Base-by-base conservation (phyloP, 1,284 basidiomycete species). In the Microbotryum violaceum region DNA sequence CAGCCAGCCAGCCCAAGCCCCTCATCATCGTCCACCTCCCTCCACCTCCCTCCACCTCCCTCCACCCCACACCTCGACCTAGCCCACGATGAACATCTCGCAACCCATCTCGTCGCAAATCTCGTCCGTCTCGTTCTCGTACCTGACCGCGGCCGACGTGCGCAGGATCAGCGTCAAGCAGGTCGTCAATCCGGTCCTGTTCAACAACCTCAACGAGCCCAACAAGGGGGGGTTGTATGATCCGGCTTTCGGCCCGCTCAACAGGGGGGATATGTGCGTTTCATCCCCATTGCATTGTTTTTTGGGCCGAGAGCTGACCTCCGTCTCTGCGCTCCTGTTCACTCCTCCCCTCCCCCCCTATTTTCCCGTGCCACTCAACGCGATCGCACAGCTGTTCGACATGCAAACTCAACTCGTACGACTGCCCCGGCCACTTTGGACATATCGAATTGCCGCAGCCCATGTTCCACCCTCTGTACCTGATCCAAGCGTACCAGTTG, bases 341-440 rank as follows among this genome's bases (percentile, higher is more conserved):
- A 31, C 31, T 27, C 27, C 31, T 31, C 31, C 31, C 31, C 7
- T 31, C 31, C 31, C 31, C 31, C 31, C 31, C 31, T 31, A 31
- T 31, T 31, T 10, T 31, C 31, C 31, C 31, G 31, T 31, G 2
- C 31, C 31, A 8, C 31, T 8, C 7, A 9, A 31, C 9, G 31
- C 31, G 31, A 31, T 16, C 25, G 1, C 27, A 20, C 74, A 97
- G 93, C 66, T 99, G 96, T 77, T 80, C 88, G 69, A 97, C 96
- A 76, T 99, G 96, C 75, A 85, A 83, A 60, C 82, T 94, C 69
- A 89, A 85, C 54, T 92, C 90, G 72, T 97, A 87, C 77, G 86
- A 87, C 64, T 99, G 96, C 75, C 94, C 96, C 0, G 96, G 96
- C 8, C 96, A 99, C 77, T 98, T 90, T 79, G 96, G 96, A n/a